phyloP scores from a whole-genome alignment of 1,284 basidiomycete species.

The Ganoderma sinense region DNA sequence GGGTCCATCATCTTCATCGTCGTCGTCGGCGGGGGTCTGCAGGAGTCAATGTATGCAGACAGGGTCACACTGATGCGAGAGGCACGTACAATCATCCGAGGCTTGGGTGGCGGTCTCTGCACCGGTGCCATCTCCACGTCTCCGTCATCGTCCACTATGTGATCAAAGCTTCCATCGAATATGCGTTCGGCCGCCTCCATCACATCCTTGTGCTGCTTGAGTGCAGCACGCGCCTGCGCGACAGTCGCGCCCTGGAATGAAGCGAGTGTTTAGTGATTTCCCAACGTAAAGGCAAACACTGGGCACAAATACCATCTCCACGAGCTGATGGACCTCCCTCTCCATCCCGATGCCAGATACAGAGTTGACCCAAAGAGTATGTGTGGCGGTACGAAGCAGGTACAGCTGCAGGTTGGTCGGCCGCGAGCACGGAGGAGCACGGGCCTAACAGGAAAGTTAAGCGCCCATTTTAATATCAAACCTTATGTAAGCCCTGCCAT shows the following conservation, averaged over 20 bases:
- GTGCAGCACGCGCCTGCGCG: conserved; percentile 80
- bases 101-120: conserved; percentile 31
- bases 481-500: not conserved
- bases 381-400: not conserved
- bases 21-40: conserved; percentile 64
- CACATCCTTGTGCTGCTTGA: conserved; percentile 82
- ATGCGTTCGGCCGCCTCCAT: conserved; percentile 90
- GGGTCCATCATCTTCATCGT: conserved; percentile 54
- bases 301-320: conserved; percentile 45
- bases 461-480: not conserved
- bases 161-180: conserved; percentile 82
- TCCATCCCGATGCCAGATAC: conserved; percentile 38
- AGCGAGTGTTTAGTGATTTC: not conserved
- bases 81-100: conserved; percentile 39
- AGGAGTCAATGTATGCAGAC: not conserved
- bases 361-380: not conserved
- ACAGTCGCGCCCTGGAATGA: conserved; percentile 72
- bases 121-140: conserved; percentile 38
- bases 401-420: not conserved
- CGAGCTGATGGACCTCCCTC: conserved; percentile 44
- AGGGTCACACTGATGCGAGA: not conserved
- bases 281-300: not conserved
- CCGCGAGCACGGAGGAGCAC: too few relatives aligned
- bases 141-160: conserved; percentile 65
- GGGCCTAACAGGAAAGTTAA: not conserved